Evolutionary conservation across 2,329 filamentous ascomycete species (phyloP).

Genomic region (Pyrenochaeta sp.): DNA sequence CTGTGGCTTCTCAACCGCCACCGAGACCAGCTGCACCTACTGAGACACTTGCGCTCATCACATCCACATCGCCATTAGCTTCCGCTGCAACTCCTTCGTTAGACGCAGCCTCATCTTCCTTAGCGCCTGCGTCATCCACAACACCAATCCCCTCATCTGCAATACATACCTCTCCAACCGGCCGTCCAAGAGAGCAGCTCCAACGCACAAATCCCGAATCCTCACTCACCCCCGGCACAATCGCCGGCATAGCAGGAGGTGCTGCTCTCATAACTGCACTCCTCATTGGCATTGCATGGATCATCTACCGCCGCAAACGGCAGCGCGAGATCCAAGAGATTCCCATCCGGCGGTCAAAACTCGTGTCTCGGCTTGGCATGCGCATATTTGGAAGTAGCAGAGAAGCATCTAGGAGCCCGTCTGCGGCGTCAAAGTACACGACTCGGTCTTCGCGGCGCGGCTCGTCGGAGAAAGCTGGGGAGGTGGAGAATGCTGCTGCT

Average conservation of each 20-base stretch:
- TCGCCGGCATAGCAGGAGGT: slow-evolving; percentile 26
- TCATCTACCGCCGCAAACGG: slow-evolving; percentile 13
- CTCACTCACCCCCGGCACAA: slow-evolving; percentile 14
- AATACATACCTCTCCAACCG: background rate
- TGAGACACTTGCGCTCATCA: background rate
- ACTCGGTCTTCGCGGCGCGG: background rate
- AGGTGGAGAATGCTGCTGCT: background rate
- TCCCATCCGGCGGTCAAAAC: slow-evolving; percentile 30
- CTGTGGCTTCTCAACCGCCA: slow-evolving; percentile 11
- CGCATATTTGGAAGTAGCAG: slow-evolving; percentile 20
- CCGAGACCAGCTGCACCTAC: slow-evolving; percentile 3
- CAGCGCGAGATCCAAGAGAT: slow-evolving; percentile 26
- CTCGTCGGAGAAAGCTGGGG: background rate
- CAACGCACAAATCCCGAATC: slow-evolving; percentile 4
- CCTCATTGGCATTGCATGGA: slow-evolving; percentile 11
- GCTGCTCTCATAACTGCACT: slow-evolving; percentile 9
- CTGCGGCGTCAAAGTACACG: slow-evolving; percentile 1
- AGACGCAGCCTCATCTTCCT: background rate
- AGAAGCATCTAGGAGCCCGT: background rate
- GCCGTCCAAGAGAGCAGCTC: slow-evolving; percentile 5
- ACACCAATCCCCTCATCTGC: background rate
- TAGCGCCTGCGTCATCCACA: background rate
- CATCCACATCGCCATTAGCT: background rate
- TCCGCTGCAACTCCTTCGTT: slow-evolving; percentile 3
- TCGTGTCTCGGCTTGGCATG: slow-evolving; percentile 21